Conservation (phyloP, 306 rosid genomes). For the Senna tora region DNA sequence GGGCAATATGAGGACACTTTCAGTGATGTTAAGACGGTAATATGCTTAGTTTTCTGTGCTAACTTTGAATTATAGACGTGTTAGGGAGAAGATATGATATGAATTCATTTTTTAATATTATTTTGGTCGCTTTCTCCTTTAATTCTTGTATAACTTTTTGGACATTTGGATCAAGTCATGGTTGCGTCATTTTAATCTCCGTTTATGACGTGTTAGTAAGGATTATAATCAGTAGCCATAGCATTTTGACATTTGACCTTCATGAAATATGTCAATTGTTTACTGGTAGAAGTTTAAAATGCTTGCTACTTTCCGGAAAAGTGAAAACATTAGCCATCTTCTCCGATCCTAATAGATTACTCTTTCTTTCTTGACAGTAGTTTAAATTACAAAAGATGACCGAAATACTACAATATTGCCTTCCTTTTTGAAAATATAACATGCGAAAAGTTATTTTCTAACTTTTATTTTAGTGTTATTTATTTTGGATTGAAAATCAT, state of each 20-base stretch:
- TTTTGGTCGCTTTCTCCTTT: constrained; percentile 12
- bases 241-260: constrained; percentile 12
- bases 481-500: too few relatives aligned
- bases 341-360: background rate
- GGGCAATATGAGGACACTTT: constrained; percentile 90
- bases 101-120: background rate
- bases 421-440: too few relatives aligned
- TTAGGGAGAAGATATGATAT: background rate
- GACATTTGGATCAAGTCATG: background rate
- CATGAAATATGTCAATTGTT: background rate
- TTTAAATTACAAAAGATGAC: too few relatives aligned
- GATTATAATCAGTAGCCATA: constrained; percentile 5
- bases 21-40: constrained; percentile 86
- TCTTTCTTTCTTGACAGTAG: background rate
- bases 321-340: background rate
- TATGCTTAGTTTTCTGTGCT: background rate
- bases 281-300: background rate
- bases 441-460: too few relatives aligned
- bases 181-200: background rate
- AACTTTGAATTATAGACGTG: background rate
- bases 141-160: constrained; percentile 2
- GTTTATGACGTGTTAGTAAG: background rate
- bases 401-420: too few relatives aligned
- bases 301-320: background rate
- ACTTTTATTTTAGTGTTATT: too few relatives aligned